Evolutionary conservation across 2,329 filamentous ascomycete species (phyloP).

Genomic region (Xylariaceae sp.): DNA sequence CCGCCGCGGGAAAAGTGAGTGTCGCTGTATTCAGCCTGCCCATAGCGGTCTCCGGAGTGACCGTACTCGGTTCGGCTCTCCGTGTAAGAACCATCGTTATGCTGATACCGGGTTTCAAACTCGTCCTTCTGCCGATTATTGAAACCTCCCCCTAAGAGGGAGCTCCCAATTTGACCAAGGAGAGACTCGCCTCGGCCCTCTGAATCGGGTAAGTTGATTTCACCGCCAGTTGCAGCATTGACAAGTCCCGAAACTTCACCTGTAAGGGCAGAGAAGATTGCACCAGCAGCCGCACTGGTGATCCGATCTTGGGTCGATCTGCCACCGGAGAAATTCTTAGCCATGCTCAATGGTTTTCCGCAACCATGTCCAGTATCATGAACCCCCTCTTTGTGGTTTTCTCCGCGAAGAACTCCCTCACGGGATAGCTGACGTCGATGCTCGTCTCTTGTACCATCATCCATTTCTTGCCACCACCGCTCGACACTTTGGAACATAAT

Average conservation of each 20-base stretch:
- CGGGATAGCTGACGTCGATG: constrained; percentile 74
- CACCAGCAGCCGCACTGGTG: constrained; percentile 51
- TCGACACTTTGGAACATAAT: constrained; percentile 77
- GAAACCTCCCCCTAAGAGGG: constrained; percentile 61
- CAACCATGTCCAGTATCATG: constrained; percentile 83
- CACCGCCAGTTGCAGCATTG: constrained; percentile 41
- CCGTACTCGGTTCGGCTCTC: constrained; percentile 61
- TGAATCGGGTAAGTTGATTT: constrained; percentile 21
- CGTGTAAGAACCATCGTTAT: constrained; percentile 57
- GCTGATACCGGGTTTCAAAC: constrained; percentile 49
- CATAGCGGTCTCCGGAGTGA: constrained; percentile 53
- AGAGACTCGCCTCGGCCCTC: constrained; percentile 50
- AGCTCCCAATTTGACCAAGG: constrained; percentile 64
- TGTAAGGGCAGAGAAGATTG: constrained; percentile 55
- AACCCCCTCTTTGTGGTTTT: constrained; percentile 84
- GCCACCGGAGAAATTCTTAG: constrained; percentile 54
- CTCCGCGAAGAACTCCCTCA: constrained; percentile 68
- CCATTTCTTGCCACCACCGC: constrained; percentile 75
- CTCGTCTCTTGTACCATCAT: constrained; percentile 57
- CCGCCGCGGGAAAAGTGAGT: constrained; percentile 57
- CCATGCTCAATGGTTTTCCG: constrained; percentile 71
- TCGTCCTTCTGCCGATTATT: constrained; percentile 51
- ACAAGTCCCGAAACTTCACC: constrained; percentile 48
- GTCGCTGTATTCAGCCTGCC: constrained; percentile 56
- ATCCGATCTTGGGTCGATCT: constrained; percentile 54